phyloP scores from a whole-genome alignment of 2,329 filamentous ascomycete genomes.

The Xylariales sp. region DNA sequence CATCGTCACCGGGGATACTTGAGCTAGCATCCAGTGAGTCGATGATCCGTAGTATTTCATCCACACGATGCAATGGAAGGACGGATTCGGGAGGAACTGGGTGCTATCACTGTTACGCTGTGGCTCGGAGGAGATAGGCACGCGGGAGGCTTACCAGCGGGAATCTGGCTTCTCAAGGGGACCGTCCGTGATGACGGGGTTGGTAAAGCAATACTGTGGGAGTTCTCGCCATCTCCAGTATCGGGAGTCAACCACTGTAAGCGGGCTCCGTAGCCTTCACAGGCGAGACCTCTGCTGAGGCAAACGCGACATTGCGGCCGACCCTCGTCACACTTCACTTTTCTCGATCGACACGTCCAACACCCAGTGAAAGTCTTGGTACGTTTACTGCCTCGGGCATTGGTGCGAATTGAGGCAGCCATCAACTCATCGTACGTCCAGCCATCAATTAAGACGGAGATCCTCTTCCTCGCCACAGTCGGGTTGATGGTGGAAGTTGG shows the following conservation, averaged over 20 bases:
- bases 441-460: neutral
- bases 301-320: slow-evolving; percentile 7
- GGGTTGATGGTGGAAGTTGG: neutral
- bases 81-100: slow-evolving; percentile 1
- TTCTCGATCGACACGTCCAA: slow-evolving; percentile 9
- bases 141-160: neutral
- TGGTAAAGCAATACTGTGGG: neutral
- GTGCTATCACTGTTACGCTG: neutral
- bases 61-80: neutral
- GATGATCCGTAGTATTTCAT: slow-evolving; percentile 3
- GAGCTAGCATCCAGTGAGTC: neutral
- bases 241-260: slow-evolving; percentile 1
- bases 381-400: slow-evolving; percentile 1
- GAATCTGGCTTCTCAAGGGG: slow-evolving; percentile 5
- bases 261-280: slow-evolving; percentile 4
- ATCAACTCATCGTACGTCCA: neutral
- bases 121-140: neutral
- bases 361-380: slow-evolving; percentile 10
- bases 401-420: slow-evolving; percentile 5
- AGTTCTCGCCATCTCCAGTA: neutral
- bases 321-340: slow-evolving; percentile 8
- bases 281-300: neutral
- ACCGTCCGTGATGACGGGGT: neutral
- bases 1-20: neutral
- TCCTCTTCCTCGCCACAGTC: neutral